Evolutionary conservation across 192 early-diverging fungal species (phyloP), one percentile per base, ranked within the genome.

Genomic region (Coemansia sp.): DNA sequence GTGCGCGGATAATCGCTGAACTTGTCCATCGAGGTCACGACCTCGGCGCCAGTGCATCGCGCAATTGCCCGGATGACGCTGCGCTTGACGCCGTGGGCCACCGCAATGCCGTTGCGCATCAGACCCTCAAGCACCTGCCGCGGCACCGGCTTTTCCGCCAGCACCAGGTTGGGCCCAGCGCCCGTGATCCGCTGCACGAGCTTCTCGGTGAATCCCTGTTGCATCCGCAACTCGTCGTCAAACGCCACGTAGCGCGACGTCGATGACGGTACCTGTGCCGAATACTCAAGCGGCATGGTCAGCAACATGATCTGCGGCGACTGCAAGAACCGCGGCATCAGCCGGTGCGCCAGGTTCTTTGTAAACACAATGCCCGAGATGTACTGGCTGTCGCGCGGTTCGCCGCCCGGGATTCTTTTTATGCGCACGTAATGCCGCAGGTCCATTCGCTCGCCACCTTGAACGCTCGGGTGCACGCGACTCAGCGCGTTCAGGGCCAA

Each of bases 391-490:
- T 94, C 91, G 21, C 56, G 36, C 0, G 92, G 88, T 21, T 59
- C 21, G 8, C 91, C 93, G 8, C 94, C 96, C 0, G 96, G 88
- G 17, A 99, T 90, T 56, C 89, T 90, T 64, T 98, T 98, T 62
- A 97, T 89, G 52, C 94, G 95, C 39, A 98, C 88, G 42, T 93
- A 93, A 26, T 91, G 84, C 9, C 88, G 79, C 35, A 94, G 83
- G 58, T 97, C 94, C 55, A 92, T 89, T 57, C 86, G 81, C 64
- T 94, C 92, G 47, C 90, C 87, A 17, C 69, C 82, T 15, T 81
- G 65, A 26, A 91, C 80, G 62, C 90, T 80, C 0, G 88, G 75
- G 8, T 48, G 51, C 29, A 78, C 75, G 12, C 54, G 51, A 9
- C 43, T 45, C 21, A 67, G 58, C 4, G 69, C 75, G n/a, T 50